phyloP scores from a whole-genome alignment of 148 eudicot species.

The Silene uniflora region DNA sequence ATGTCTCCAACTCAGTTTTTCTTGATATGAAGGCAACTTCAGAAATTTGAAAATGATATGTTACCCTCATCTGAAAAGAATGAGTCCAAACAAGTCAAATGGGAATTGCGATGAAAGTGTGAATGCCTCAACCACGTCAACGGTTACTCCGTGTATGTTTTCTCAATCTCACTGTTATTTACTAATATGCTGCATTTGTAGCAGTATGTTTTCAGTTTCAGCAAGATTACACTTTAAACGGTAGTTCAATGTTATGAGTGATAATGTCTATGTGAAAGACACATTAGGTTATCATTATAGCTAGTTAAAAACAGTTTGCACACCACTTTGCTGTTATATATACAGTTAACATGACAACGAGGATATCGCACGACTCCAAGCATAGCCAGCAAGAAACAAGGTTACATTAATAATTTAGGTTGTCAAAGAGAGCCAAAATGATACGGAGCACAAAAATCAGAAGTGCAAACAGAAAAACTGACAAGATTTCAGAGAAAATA shows the following conservation, averaged over 20 bases:
- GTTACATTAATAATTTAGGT: not conserved
- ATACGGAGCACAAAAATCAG: not conserved
- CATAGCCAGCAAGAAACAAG: not conserved
- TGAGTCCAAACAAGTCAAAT: too few species aligned
- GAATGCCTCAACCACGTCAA: too few species aligned
- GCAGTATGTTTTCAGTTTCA: too few species aligned
- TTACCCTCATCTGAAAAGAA: not conserved
- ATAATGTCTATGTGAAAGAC: not conserved
- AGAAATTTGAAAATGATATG: not conserved
- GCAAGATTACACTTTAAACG: too few species aligned
- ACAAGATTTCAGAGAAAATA: not conserved
- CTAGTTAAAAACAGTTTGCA: too few species aligned
- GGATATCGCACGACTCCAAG: not conserved
- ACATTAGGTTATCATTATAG: not conserved
- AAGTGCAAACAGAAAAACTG: not conserved
- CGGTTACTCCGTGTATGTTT: too few species aligned
- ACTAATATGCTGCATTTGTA: not conserved
- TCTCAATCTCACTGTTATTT: not conserved
- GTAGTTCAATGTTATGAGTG: not conserved
- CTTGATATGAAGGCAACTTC: not conserved
- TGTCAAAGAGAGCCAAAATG: not conserved
- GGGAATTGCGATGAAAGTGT: too few species aligned
- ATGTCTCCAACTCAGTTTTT: not conserved
- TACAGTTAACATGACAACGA: not conserved
- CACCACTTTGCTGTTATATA: not conserved